Percentiles rank a stretch among this genome's conserved stretches.
Conservation (phyloP, 164 flowering plant genomes). For the Berberis thunbergii region DNA sequence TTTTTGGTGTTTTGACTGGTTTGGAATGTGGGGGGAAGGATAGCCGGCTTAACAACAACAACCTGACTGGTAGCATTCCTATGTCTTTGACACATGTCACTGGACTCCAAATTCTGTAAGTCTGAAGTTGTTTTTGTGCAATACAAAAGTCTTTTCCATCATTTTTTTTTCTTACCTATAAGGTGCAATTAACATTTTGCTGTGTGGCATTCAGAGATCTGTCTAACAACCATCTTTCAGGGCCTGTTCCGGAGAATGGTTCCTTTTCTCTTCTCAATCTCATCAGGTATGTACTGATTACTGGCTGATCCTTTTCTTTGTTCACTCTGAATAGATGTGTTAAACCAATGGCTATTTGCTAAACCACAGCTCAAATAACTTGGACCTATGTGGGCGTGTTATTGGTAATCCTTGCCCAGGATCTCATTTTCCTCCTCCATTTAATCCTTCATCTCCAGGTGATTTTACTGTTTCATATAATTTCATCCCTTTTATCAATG, state of each 20-base stretch:
- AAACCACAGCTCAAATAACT: constrained; percentile 68
- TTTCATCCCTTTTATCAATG: no score
- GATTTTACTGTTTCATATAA: neutral
- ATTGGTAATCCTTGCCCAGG: constrained; percentile 59
- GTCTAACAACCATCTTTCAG: constrained; percentile 45
- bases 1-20: no score
- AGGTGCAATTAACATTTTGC: no score
- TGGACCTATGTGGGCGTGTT: constrained; percentile 37
- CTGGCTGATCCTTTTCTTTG: no score
- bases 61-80: constrained; percentile 52
- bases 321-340: neutral
- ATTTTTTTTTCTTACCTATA: no score
- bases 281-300: constrained; percentile 32
- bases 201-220: constrained; percentile 40
- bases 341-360: constrained; percentile 2
- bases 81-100: constrained; percentile 40
- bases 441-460: constrained; percentile 72
- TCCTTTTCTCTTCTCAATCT: constrained; percentile 60
- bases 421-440: constrained; percentile 74
- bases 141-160: no score
- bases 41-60: constrained; percentile 22
- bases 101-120: constrained; percentile 59
- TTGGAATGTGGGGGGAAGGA: constrained; percentile 19
- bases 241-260: constrained; percentile 53
- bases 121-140: constrained; percentile 4